Evolutionary conservation across 176 grass and related monocot species (phyloP), one percentile per base, ranked within the genome.

Genomic region (Neostapfia colusana): DNA sequence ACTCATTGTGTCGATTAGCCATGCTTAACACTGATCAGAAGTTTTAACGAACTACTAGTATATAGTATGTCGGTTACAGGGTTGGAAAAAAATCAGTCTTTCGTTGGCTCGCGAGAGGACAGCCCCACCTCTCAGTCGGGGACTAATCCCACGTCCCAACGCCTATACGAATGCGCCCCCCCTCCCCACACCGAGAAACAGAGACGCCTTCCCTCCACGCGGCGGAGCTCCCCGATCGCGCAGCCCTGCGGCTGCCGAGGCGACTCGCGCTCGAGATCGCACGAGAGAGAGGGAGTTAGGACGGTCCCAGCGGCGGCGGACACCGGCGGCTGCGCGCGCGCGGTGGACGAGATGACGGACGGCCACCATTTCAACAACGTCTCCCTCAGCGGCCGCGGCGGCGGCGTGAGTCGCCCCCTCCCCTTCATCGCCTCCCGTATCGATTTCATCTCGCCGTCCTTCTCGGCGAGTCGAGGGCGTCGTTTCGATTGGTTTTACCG

Each of bases 331-430:
- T 46, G 44, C 6, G 44, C n/a, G 45, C 65, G 9, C 13, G 25
- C 34, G 34, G 59, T 9, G 12, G 24, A 10, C 37, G 48, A 37
- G 43, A 93, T 91, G 86, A 69, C 78, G 61, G 93, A 97, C 18
- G 90, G 85, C 9, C 93, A 93, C 66, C 77, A 77, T 34, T 93
- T 91, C 81, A 87, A 77, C 69, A 84, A 77, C 73, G 93, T 97
- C 78, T 89, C 89, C 53, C 90, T 97, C 74, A 88, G 93, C 28
- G 93, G 93, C 58, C 85, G 88, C 15, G 86, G 86, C 63, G 90
- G 90, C 81, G 90, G 89, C 35, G 90, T 97, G 85, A 82, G 88
- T 74, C 10, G 20, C n/a, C 23, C 31, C 36, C 11, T 58, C 7
- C 63, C 27, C 43, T 55, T 11, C 17, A 54, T 18, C 59, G 55